A percentile compares a stretch with the other conserved stretches of the same genome.
Conservation (phyloP, 1,284 basidiomycete genomes). For the Thelephora terrestris region DNA sequence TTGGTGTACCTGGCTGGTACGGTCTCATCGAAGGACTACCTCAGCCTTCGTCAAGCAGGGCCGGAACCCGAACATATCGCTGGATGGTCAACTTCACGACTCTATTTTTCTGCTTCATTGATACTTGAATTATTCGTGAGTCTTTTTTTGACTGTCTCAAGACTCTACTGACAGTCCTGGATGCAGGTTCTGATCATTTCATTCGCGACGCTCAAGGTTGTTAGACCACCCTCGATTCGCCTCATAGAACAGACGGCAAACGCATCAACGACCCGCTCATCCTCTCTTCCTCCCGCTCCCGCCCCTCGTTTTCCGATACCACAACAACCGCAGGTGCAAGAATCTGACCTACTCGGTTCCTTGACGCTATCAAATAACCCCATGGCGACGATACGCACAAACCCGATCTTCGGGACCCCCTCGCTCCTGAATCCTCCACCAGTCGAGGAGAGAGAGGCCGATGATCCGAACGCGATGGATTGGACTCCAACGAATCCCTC, state of each 20-base stretch:
- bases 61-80: constrained; percentile 23
- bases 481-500: constrained; percentile 49
- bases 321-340: constrained; percentile 19
- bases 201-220: constrained; percentile 42
- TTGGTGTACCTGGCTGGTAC: constrained; percentile 35
- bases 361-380: constrained; percentile 59
- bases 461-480: constrained; percentile 53
- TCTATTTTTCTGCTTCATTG: constrained; percentile 35
- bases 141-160: constrained; percentile 8
- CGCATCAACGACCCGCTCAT: constrained; percentile 11
- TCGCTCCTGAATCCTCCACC: constrained; percentile 27
- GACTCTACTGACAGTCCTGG: constrained; percentile 3
- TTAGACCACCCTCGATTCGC: constrained; percentile 55
- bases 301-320: constrained; percentile 20
- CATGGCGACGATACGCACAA: constrained; percentile 25
- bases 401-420: constrained; percentile 59
- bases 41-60: constrained; percentile 21
- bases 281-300: constrained; percentile 17
- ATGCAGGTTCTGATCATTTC: constrained; percentile 40
- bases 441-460: constrained; percentile 9
- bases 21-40: constrained; percentile 28
- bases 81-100: constrained; percentile 15
- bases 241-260: constrained; percentile 45
- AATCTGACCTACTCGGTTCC: constrained; percentile 47
- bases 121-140: constrained; percentile 45